phyloP scores from a whole-genome alignment of 2,329 filamentous ascomycete genomes.

The Pseudogymnoascus pannorum region DNA sequence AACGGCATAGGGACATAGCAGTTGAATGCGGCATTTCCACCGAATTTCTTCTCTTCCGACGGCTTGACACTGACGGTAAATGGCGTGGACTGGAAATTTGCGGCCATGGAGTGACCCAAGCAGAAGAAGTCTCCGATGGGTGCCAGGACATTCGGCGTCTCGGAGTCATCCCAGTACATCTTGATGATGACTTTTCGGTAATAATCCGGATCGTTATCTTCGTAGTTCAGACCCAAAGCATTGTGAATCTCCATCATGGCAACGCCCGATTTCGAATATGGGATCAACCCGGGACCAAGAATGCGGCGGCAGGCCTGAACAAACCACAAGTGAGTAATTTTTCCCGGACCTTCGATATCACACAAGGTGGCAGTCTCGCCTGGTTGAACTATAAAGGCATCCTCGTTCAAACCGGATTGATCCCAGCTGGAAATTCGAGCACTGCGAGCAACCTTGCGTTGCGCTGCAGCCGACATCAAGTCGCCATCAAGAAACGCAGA shows the following conservation, averaged over 20 bases:
- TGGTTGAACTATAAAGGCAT: constrained; percentile 28
- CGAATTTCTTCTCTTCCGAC: constrained; percentile 30
- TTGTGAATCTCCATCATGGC: constrained; percentile 32
- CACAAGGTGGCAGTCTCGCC: constrained; percentile 27
- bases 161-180: constrained; percentile 32
- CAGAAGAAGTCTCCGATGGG: constrained; percentile 31
- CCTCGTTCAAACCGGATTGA: constrained; percentile 28
- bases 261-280: constrained; percentile 30
- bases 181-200: constrained; percentile 31
- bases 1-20: constrained; percentile 31
- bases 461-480: constrained; percentile 15
- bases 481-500: background rate
- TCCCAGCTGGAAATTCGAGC: constrained; percentile 29
- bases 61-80: constrained; percentile 30
- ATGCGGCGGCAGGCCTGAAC: constrained; percentile 31
- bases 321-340: constrained; percentile 29
- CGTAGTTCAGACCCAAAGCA: constrained; percentile 28
- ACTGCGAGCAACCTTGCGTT: constrained; percentile 22
- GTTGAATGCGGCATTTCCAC: constrained; percentile 30
- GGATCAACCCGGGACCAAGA: constrained; percentile 29
- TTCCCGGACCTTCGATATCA: constrained; percentile 29
- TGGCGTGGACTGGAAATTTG: constrained; percentile 30
- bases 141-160: constrained; percentile 27
- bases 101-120: constrained; percentile 28
- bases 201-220: constrained; percentile 30